Conservation (phyloP, 768 basidiomycete species). For the Pulveroboletus sp. region DNA sequence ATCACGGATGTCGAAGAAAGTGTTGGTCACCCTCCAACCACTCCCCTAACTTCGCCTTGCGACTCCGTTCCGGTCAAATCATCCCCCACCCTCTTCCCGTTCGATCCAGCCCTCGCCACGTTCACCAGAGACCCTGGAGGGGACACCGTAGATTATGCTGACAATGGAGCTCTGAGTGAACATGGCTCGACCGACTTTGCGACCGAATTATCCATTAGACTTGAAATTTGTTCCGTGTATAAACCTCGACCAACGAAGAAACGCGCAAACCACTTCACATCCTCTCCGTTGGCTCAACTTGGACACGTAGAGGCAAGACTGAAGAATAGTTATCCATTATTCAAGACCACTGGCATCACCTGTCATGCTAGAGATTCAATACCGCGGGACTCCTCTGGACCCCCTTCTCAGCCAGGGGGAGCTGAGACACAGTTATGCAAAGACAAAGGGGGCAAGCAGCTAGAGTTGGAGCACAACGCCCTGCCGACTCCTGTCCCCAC, state of each 20-base stretch:
- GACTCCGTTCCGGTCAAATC: background rate
- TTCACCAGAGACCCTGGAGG: conserved; percentile 31
- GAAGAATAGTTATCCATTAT: conserved; percentile 24
- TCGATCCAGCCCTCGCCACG: conserved; percentile 16
- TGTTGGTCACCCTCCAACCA: conserved; percentile 1
- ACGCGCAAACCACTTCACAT: conserved; percentile 30
- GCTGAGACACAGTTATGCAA: conserved; percentile 37
- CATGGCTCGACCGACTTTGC: background rate
- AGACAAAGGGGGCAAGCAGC: conserved; percentile 45
- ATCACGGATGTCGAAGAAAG: conserved; percentile 36
- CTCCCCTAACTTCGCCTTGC: conserved; percentile 7
- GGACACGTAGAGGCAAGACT: conserved; percentile 18
- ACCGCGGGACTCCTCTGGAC: background rate
- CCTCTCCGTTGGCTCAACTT: conserved; percentile 10
- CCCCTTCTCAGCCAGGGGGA: conserved; percentile 9
- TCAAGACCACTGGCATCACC: background rate
- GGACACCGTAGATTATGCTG: conserved; percentile 32
- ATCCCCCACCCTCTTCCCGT: conserved; percentile 17
- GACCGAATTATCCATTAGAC: conserved; percentile 33
- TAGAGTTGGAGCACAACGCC: conserved; percentile 40
- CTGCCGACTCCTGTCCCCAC: conserved; percentile 18
- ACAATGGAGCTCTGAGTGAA: conserved; percentile 18
- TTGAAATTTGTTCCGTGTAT: conserved; percentile 68
- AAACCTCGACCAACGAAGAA: conserved; percentile 66
- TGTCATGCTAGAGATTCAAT: background rate